Evolutionary conservation across 176 grass and related monocot species (phyloP), one percentile per base, ranked within the genome.

Genomic region (Ampelocalamus luodianensis): DNA sequence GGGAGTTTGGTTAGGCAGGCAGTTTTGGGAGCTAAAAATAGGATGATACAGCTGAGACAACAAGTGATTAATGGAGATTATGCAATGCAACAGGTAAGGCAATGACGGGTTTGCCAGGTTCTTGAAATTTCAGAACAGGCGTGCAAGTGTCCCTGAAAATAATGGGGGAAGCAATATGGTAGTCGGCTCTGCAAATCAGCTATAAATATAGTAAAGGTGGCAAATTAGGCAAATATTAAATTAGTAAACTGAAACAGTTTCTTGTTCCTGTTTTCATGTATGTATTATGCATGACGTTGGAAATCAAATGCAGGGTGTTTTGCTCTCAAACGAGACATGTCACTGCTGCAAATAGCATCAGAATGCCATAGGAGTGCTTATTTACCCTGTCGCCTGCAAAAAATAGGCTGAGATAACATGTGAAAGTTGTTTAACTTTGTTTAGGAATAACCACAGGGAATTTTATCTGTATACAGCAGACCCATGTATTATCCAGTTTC

Each of bases 1-100:
- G 13, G 65, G 15, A 38, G n/a, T n/a, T n/a, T 87, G 80, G 74
- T 90, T 90, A 68, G 45, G 44, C 79, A 38, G 66, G 65, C 54
- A 37, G 13, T 56, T 59, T 85, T 54, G 13, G 65, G 15, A 38
- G n/a, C 85, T 67, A 91, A 84, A 84, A 84, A 80, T 87, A 91
- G 89, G 32, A 42, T 38, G 18, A 34, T 51, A 13, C 58, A 37
- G 45, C 55, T 45, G 37, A 55, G 10, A n/a, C 43, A 79, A 15
- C 32, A 71, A 8, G 20, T 13, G 65, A 73, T 71, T 59, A 72
- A 86, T 66, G 73, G 74, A 83, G 79, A 73, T 17, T 65, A 53
- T 71, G 45, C 71, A 61, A 53, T 75, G 22, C 70, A 38, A n/a
- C 6, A 79, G 27, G 22, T 24, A 24, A 18, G 34, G n/a, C 18